Conservation (phyloP, 805 yeast genomes). For the Debaryomyces maramus region DNA sequence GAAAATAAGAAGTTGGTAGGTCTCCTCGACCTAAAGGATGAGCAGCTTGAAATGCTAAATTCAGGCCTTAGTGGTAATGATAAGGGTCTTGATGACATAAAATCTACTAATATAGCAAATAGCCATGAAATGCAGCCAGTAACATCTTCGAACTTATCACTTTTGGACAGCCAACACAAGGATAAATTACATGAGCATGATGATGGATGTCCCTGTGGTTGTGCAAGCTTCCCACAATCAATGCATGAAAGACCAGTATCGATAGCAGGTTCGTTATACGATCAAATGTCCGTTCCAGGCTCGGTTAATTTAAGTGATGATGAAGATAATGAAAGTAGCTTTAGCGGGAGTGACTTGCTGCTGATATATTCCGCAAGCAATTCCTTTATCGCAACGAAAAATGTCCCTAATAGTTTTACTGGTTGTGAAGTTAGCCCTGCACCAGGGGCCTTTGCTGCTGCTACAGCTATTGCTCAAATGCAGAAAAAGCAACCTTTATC, state of each 20-base stretch:
- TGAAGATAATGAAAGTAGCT: slow-evolving; percentile 30
- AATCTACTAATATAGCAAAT: neutral
- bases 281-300: slow-evolving; percentile 31
- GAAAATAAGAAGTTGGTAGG: slow-evolving; percentile 73
- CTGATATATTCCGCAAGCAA: slow-evolving; percentile 13
- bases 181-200: slow-evolving; percentile 26
- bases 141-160: slow-evolving; percentile 14
- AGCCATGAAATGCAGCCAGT: slow-evolving; percentile 3
- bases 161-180: slow-evolving; percentile 11
- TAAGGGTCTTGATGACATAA: slow-evolving; percentile 17
- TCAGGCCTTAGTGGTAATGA: slow-evolving; percentile 8
- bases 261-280: slow-evolving; percentile 59
- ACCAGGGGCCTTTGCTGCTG: slow-evolving; percentile 70
- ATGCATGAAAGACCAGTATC: slow-evolving; percentile 66
- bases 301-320: slow-evolving; percentile 51
- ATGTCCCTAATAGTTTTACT: slow-evolving; percentile 10
- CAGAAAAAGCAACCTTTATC: slow-evolving; percentile 26
- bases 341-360: slow-evolving; percentile 29
- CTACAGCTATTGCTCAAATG: slow-evolving; percentile 60
- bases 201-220: slow-evolving; percentile 54
- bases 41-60: slow-evolving; percentile 48
- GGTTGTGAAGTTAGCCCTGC: slow-evolving; percentile 61
- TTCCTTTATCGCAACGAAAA: slow-evolving; percentile 9
- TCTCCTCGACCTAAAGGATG: slow-evolving; percentile 62
- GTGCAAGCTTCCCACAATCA: slow-evolving; percentile 53